Conservation (phyloP, 106 monocot genomes). For the Iris macrosiphon region DNA sequence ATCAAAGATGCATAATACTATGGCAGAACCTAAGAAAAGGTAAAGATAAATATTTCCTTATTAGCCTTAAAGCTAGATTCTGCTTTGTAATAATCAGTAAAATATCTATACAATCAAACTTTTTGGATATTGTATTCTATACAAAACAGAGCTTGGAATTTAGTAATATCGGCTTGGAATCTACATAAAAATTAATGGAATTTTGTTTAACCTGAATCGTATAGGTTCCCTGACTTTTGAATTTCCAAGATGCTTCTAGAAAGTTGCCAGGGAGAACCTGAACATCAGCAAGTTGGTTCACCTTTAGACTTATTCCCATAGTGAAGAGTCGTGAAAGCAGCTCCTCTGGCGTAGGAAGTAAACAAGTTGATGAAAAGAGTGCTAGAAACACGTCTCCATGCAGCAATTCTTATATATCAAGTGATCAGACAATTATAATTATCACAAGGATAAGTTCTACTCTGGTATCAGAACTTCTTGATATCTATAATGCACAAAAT, state of each 20-base stretch:
- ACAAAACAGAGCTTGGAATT: background rate
- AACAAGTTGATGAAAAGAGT: background rate
- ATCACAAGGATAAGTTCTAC: conserved; percentile 1
- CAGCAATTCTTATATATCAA: too few species aligned
- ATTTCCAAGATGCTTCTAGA: conserved; percentile 1
- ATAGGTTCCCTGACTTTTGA: background rate
- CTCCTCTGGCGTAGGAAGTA: conserved; percentile 7
- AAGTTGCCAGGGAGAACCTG: conserved; percentile 5
- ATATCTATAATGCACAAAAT: too few species aligned
- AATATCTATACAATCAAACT: background rate
- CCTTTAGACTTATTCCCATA: conserved; percentile 11
- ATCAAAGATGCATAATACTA: too few species aligned
- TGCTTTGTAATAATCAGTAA: background rate
- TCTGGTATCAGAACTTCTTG: background rate
- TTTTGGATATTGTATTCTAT: background rate
- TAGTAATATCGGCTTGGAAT: background rate
- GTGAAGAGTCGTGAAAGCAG: background rate
- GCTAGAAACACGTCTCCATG: background rate
- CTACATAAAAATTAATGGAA: background rate
- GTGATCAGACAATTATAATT: background rate
- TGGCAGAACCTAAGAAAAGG: background rate
- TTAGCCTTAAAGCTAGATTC: background rate
- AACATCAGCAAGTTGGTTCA: conserved; percentile 2
- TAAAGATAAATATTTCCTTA: background rate
- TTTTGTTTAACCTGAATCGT: background rate